Conservation (phyloP, 1,284 basidiomycete genomes). For the Flammula alnicola region DNA sequence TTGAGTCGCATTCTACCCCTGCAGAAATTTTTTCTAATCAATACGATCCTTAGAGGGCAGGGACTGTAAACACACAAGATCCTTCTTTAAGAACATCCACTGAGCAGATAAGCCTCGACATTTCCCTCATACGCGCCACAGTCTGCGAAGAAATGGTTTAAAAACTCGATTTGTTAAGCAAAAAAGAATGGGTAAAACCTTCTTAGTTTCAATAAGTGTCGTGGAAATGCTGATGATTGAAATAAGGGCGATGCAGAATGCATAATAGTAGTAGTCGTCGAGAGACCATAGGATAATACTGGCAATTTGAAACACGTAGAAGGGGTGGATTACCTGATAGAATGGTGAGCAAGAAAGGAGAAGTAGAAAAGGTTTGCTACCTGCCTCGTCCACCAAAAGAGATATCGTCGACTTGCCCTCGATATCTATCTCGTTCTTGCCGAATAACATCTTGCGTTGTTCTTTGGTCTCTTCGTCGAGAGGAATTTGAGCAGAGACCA, state of each 20-base stretch:
- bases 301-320: slow-evolving; percentile 98
- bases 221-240: slow-evolving; percentile 86
- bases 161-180: neutral
- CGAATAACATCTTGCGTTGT: slow-evolving; percentile 82
- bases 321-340: slow-evolving; percentile 85
- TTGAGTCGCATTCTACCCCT: slow-evolving; percentile 82
- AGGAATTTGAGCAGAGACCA: slow-evolving; percentile 67
- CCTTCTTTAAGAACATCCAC: slow-evolving; percentile 78
- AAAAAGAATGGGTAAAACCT: slow-evolving; percentile 49
- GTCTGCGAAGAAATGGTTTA: slow-evolving; percentile 58
- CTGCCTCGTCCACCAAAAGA: slow-evolving; percentile 90
- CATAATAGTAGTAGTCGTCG: slow-evolving; percentile 97
- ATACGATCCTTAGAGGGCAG: slow-evolving; percentile 5
- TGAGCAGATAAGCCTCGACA: slow-evolving; percentile 91
- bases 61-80: slow-evolving; percentile 55
- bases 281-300: slow-evolving; percentile 94
- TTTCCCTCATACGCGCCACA: slow-evolving; percentile 92
- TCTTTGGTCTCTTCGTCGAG: slow-evolving; percentile 56
- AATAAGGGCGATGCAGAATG: slow-evolving; percentile 96
- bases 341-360: slow-evolving; percentile 18
- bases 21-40: slow-evolving; percentile 10
- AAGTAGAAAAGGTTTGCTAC: slow-evolving; percentile 20
- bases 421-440: slow-evolving; percentile 90
- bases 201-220: slow-evolving; percentile 92
- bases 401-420: slow-evolving; percentile 84